Base-by-base conservation (phyloP, 345 rosid species). In the Corchorus capsularis region DNA sequence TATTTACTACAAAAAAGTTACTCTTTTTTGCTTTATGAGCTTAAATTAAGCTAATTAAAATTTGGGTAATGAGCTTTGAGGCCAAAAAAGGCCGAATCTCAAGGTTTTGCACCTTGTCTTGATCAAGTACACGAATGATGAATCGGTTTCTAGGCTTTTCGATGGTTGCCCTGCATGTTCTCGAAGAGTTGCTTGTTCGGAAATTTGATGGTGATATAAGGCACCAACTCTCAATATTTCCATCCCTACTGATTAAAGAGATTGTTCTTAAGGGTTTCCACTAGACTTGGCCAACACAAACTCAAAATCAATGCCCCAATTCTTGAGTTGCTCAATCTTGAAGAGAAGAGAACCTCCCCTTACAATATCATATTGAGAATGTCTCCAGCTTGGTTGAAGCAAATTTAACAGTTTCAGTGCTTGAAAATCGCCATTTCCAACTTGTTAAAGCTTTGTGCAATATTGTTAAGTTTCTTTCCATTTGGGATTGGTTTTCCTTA, bases 371-470 rank as follows among this genome's bases (percentile, higher is more conserved):
- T 50, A 7, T 69, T 19, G 73, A 50, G 9, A 35, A 67, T 47
- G 41, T 49, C 43, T 68, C 72, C 7, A 68, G 72, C 73, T 52
- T 70, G 35, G 61, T 52, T 34, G 73, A 70, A 70, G 73, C 61
- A 37, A 52, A 70, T 9, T 32, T 70, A 53, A 34, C 61, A 11
- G 32, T 70, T 35, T 52, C 73, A 17, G 52, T 41, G 1, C 61
- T 70, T 5, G 61, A 17, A 52, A 53, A 53, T 17, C 10, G 10
- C 32, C 73, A 70, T 11, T 5, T 70, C 20, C 20, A 4, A 52
- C 34, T 70, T 35, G 3, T 70, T 32, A 52, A 52, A 52, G 73
- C 73, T 70, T 61, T 70, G 20, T 9, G 8, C 73, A 70, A 17
- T 35, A n/a, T n/a, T n/a, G 61, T 47, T 17, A 70, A 70, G 61